These are phyloP conservation scores for Claviceps spartinae DNA, from an alignment of 2,329 filamentous ascomycete genomes.

Conservation along the genomic window DNA sequence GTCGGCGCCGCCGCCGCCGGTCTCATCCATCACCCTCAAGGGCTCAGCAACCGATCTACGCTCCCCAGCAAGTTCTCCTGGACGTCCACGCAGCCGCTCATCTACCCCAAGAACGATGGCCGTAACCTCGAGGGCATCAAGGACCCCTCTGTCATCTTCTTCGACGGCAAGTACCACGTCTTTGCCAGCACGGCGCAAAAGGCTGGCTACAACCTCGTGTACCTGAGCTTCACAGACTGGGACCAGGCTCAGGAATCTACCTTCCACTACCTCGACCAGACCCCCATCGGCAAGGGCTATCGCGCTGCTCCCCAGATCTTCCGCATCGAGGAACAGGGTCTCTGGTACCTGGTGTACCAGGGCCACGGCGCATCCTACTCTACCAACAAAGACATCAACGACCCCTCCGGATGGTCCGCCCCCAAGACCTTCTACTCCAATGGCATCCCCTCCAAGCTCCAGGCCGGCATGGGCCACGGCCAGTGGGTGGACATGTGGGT, in stretches of 20 bases:
- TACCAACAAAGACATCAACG: constrained; percentile 1
- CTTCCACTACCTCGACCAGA: background rate
- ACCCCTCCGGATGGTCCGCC: background rate
- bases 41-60: background rate
- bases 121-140: constrained; percentile 27
- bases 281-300: background rate
- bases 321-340: background rate
- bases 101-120: background rate
- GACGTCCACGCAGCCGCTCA: background rate
- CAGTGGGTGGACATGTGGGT: constrained; percentile 46
- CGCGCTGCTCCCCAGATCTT: background rate
- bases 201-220: constrained; percentile 41
- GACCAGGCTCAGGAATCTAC: constrained; percentile 6
- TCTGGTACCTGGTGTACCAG: constrained; percentile 2
- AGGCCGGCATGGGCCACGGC: constrained; percentile 37
- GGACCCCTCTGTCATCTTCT: constrained; percentile 43
- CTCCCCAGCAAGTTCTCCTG: constrained; percentile 1
- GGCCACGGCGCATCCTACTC: background rate
- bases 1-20: background rate
- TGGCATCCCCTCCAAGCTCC: constrained; percentile 9
- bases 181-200: constrained; percentile 38
- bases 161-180: constrained; percentile 46
- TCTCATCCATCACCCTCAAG: background rate
- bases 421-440: background rate
- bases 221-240: constrained; percentile 43